phyloP scores from a whole-genome alignment of 2,329 filamentous ascomycete genomes.

The Phaeophleospora eucalypticola region DNA sequence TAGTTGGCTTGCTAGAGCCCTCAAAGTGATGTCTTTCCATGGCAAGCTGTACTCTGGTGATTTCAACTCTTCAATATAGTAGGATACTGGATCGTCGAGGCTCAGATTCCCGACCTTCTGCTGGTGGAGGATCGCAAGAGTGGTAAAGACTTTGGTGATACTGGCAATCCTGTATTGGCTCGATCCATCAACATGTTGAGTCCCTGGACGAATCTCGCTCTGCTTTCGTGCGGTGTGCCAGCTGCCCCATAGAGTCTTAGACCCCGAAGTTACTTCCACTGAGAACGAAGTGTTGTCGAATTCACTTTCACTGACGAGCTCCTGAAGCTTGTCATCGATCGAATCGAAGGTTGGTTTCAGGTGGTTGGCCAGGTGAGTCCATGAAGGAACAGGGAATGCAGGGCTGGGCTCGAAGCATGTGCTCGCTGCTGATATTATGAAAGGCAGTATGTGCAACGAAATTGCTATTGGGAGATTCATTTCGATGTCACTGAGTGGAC shows the following conservation, averaged over 20 bases:
- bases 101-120: conserved; percentile 49
- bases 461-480: too few relatives aligned
- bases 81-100: conserved; percentile 44
- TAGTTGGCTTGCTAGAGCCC: conserved; percentile 41
- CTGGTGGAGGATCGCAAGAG: conserved; percentile 51
- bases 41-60: conserved; percentile 37
- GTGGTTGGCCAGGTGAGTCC: conserved; percentile 22
- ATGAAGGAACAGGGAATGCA: conserved; percentile 37
- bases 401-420: conserved; percentile 36
- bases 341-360: conserved; percentile 30
- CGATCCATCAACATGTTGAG: conserved; percentile 34
- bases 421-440: not conserved
- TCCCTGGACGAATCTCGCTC: conserved; percentile 36
- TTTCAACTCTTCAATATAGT: conserved; percentile 46
- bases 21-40: conserved; percentile 43
- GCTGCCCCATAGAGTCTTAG: conserved; percentile 36
- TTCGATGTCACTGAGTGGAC: too few relatives aligned
- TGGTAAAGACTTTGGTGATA: conserved; percentile 46
- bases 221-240: conserved; percentile 37
- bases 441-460: too few relatives aligned
- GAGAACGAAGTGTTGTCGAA: conserved; percentile 38
- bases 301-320: conserved; percentile 26
- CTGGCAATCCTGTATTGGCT: conserved; percentile 39
- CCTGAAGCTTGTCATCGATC: conserved; percentile 28
- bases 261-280: conserved; percentile 38